phyloP scores from a whole-genome alignment of 306 rosid species.

The Myrica gale region DNA sequence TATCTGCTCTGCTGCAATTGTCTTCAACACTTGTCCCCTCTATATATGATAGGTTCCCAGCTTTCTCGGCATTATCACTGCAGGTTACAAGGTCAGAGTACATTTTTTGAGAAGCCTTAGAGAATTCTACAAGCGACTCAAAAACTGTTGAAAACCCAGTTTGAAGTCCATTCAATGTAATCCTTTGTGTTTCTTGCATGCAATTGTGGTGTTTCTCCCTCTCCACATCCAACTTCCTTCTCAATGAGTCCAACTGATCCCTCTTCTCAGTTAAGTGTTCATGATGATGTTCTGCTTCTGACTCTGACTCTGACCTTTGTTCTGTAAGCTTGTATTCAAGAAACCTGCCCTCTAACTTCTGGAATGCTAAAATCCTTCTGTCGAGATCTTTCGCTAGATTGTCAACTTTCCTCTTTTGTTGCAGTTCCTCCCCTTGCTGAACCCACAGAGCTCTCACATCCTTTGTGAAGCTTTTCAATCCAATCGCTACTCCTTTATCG shows the following conservation, averaged over 20 bases:
- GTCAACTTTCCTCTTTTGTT: conserved; percentile 82
- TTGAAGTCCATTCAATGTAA: conserved; percentile 72
- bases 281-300: conserved; percentile 31
- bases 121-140: conserved; percentile 70
- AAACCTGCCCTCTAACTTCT: conserved; percentile 55
- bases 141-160: conserved; percentile 74
- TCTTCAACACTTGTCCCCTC: conserved; percentile 46
- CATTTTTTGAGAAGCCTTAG: conserved; percentile 72
- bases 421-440: conserved; percentile 82
- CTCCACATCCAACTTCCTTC: conserved; percentile 64
- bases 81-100: conserved; percentile 57
- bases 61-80: conserved; percentile 53
- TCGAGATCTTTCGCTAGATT: conserved; percentile 62
- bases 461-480: conserved; percentile 61
- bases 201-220: conserved; percentile 69
- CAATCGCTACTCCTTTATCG: conserved; percentile 50
- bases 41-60: conserved; percentile 42
- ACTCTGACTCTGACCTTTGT: conserved; percentile 37
- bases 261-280: conserved; percentile 58
- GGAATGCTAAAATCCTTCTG: conserved; percentile 42
- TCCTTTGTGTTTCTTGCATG: conserved; percentile 73
- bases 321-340: conserved; percentile 53
- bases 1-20: conserved; percentile 40
- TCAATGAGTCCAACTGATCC: conserved; percentile 59
- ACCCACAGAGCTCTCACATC: conserved; percentile 63